A percentile compares a stretch with the other conserved stretches of the same genome.
Conservation (phyloP, 2,329 filamentous ascomycete species). For the Venturia aucupariae region DNA sequence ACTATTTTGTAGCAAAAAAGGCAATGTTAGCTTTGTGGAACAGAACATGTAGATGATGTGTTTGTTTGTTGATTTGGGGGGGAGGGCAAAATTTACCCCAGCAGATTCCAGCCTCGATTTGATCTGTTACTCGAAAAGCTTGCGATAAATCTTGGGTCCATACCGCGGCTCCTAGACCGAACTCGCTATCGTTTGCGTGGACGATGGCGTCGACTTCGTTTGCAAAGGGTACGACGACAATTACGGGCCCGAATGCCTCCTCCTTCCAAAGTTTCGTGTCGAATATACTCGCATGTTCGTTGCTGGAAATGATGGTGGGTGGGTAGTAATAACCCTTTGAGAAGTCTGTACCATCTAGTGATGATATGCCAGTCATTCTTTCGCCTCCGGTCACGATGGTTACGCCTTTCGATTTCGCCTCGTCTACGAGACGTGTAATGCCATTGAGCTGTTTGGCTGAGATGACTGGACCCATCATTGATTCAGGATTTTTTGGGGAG, state of each 20-base stretch:
- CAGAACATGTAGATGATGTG: too few species aligned
- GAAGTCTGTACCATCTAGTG: slow-evolving; percentile 44
- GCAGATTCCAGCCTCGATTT: slow-evolving; percentile 59
- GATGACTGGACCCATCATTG: slow-evolving; percentile 56
- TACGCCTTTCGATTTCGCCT: slow-evolving; percentile 53
- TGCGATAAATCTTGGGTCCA: slow-evolving; percentile 54
- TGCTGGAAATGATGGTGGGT: slow-evolving; percentile 50
- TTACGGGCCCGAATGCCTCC: slow-evolving; percentile 57
- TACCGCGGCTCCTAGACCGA: slow-evolving; percentile 52
- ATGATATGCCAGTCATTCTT: slow-evolving; percentile 37
- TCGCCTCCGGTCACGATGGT: slow-evolving; percentile 54
- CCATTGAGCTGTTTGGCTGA: slow-evolving; percentile 41
- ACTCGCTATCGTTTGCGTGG: slow-evolving; percentile 50
- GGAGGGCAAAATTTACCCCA: slow-evolving; percentile 46
- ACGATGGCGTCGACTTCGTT: slow-evolving; percentile 46
- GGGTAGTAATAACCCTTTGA: slow-evolving; percentile 57
- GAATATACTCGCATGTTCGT: slow-evolving; percentile 36
- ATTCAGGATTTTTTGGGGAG: slow-evolving; percentile 45
- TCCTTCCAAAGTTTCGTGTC: slow-evolving; percentile 49
- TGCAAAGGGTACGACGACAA: slow-evolving; percentile 48
- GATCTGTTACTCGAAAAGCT: slow-evolving; percentile 41
- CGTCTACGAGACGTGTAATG: slow-evolving; percentile 28
- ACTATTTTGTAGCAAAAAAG: slow-evolving; percentile 18
- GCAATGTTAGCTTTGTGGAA: background rate
- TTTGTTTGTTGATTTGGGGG: too few species aligned